phyloP scores from a whole-genome alignment of 495 filamentous ascomycete genomes.

The Xylaria flabelliformis region DNA sequence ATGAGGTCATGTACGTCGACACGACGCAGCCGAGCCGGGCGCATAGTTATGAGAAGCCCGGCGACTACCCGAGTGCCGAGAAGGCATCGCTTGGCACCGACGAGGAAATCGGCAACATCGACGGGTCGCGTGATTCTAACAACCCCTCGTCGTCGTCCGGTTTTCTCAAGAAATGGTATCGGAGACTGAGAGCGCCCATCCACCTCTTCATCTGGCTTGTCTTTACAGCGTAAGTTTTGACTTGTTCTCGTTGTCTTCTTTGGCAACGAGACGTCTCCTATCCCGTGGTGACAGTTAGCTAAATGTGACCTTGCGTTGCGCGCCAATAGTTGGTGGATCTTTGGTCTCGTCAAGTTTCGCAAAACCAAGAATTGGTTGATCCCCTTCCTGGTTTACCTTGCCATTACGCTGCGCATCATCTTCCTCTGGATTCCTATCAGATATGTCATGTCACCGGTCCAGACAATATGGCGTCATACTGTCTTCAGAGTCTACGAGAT shows the following conservation, averaged over 20 bases:
- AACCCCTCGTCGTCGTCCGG: slow-evolving; percentile 8
- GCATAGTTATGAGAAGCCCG: slow-evolving; percentile 43
- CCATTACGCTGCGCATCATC: slow-evolving; percentile 73
- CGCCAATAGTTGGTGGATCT: slow-evolving; percentile 81
- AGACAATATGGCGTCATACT: slow-evolving; percentile 69
- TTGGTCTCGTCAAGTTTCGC: slow-evolving; percentile 73
- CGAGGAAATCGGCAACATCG: slow-evolving; percentile 47
- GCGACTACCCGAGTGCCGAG: slow-evolving; percentile 42
- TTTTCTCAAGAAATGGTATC: slow-evolving; percentile 29
- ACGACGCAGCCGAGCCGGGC: slow-evolving; percentile 32
- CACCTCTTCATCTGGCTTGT: slow-evolving; percentile 40
- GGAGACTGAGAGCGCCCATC: slow-evolving; percentile 29
- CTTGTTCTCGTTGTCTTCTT: slow-evolving; percentile 15
- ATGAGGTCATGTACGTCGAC: slow-evolving; percentile 58
- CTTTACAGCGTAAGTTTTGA: slow-evolving; percentile 42
- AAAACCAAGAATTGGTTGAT: slow-evolving; percentile 81
- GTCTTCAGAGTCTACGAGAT: slow-evolving; percentile 56
- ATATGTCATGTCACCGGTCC: slow-evolving; percentile 68
- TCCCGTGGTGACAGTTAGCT: slow-evolving; percentile 23
- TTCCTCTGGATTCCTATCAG: slow-evolving; percentile 74
- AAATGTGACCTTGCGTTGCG: slow-evolving; percentile 13
- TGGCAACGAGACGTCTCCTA: slow-evolving; percentile 25
- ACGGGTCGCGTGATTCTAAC: slow-evolving; percentile 27
- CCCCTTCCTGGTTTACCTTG: slow-evolving; percentile 82
- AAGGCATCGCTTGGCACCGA: slow-evolving; percentile 44